These are phyloP conservation scores for Coprinopsis strossmayeri DNA, from an alignment of 768 basidiomycete species.

Conservation along the genomic window DNA sequence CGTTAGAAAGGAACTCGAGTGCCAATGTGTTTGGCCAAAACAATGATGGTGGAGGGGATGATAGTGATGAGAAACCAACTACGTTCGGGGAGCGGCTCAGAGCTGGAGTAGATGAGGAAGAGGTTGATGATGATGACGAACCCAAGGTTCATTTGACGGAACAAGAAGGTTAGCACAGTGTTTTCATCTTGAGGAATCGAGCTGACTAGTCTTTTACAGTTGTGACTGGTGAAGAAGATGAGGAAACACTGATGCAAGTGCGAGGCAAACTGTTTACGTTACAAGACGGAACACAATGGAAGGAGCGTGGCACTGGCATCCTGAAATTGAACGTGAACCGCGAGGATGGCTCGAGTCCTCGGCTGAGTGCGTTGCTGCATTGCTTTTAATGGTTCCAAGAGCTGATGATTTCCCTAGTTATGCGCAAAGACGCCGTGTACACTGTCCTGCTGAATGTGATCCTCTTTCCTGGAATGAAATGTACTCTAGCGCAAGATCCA, in stretches of 20 bases:
- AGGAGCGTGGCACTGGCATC: conserved; percentile 68
- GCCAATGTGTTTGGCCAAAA: conserved; percentile 18
- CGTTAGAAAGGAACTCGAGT: conserved; percentile 33
- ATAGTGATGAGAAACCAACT: background rate
- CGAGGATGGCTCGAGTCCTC: conserved; percentile 60
- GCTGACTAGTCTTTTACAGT: conserved; percentile 32
- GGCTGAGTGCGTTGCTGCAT: conserved; percentile 44
- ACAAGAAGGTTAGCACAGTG: conserved; percentile 51
- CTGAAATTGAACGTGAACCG: conserved; percentile 63
- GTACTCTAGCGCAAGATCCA: conserved; percentile 66
- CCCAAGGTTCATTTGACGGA: conserved; percentile 49
- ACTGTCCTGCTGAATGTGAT: conserved; percentile 67
- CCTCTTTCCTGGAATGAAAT: conserved; percentile 74
- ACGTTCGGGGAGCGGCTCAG: conserved; percentile 17
- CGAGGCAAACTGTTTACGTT: conserved; percentile 71
- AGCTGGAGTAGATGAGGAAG: conserved; percentile 41
- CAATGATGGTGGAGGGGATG: conserved; percentile 1
- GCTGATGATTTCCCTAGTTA: conserved; percentile 39
- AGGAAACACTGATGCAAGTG: conserved; percentile 68
- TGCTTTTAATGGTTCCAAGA: background rate
- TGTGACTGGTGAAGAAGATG: conserved; percentile 77
- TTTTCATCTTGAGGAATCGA: background rate
- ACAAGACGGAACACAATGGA: conserved; percentile 59
- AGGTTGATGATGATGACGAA: conserved; percentile 49
- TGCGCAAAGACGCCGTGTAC: conserved; percentile 83